Percentiles rank a stretch among this genome's conserved stretches.
These are phyloP conservation scores for Euptelea pleiosperma DNA, from an alignment of 164 flowering plant species.

Conservation along the genomic window DNA sequence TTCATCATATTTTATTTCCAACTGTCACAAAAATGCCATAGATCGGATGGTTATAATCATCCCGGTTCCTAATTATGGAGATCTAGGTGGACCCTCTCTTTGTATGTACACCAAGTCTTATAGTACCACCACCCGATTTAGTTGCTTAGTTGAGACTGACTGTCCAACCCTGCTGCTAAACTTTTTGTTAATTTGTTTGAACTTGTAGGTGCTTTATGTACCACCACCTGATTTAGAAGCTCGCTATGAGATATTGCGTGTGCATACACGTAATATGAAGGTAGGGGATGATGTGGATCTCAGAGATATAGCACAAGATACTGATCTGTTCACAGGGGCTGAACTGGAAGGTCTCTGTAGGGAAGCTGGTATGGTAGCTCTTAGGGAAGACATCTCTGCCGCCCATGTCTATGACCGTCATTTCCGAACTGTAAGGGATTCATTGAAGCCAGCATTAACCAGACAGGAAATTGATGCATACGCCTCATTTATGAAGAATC, in stretches of 20 bases:
- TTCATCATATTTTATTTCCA: too few relatives aligned
- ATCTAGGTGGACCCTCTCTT: too few relatives aligned
- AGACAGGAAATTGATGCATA: slow-evolving; percentile 44
- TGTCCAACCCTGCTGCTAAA: too few relatives aligned
- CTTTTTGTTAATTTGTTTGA: neutral
- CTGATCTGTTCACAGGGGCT: slow-evolving; percentile 89
- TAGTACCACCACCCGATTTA: too few relatives aligned
- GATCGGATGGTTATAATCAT: too few relatives aligned
- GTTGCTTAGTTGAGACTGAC: too few relatives aligned
- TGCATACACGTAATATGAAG: slow-evolving; percentile 78
- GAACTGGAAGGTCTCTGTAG: slow-evolving; percentile 78
- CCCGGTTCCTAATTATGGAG: too few relatives aligned
- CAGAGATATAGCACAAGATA: slow-evolving; percentile 63
- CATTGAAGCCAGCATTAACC: slow-evolving; percentile 61
- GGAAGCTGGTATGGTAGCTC: slow-evolving; percentile 84
- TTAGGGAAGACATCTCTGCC: slow-evolving; percentile 79
- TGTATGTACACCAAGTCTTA: too few relatives aligned
- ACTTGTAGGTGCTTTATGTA: slow-evolving; percentile 76
- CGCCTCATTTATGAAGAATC: slow-evolving; percentile 52
- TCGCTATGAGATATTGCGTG: slow-evolving; percentile 70
- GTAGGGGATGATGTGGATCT: slow-evolving; percentile 66
- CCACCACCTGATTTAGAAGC: slow-evolving; percentile 91
- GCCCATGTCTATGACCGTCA: slow-evolving; percentile 54
- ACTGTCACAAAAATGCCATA: too few relatives aligned
- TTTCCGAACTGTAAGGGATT: slow-evolving; percentile 50